A percentile compares a stretch with the other conserved stretches of the same genome.
Conservation (phyloP, 805 yeast genomes). For the Jamesozyma gamospora region DNA sequence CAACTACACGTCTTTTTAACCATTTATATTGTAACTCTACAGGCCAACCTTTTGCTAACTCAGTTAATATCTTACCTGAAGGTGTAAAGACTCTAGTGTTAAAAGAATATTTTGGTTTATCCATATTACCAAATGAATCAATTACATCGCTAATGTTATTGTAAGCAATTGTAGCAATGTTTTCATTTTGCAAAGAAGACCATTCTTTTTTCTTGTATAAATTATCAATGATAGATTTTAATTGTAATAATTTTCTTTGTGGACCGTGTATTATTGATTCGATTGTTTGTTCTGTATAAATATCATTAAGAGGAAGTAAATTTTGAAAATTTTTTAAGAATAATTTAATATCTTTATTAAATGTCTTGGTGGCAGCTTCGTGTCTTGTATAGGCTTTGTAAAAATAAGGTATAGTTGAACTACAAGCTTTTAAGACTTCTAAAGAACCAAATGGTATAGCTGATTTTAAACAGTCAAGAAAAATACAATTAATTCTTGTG, state of each 20-base stretch:
- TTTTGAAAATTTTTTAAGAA: slow-evolving; percentile 33
- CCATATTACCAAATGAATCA: slow-evolving; percentile 67
- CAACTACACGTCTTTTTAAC: slow-evolving; percentile 77
- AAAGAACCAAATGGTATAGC: slow-evolving; percentile 62
- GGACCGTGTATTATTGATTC: slow-evolving; percentile 60
- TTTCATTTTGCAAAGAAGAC: slow-evolving; percentile 14
- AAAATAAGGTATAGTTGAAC: slow-evolving; percentile 76
- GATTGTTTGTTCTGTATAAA: slow-evolving; percentile 41
- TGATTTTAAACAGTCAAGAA: slow-evolving; percentile 59
- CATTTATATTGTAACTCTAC: slow-evolving; percentile 77
- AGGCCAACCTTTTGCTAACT: slow-evolving; percentile 83
- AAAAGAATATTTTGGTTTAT: slow-evolving; percentile 35
- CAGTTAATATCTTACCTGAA: slow-evolving; percentile 79
- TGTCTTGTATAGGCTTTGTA: slow-evolving; percentile 89
- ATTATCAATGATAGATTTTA: slow-evolving; percentile 60
- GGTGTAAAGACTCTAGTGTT: slow-evolving; percentile 75
- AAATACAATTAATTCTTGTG: slow-evolving; percentile 77
- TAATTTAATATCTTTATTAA: slow-evolving; percentile 36
- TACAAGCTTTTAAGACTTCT: slow-evolving; percentile 74
- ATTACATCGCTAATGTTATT: slow-evolving; percentile 52
- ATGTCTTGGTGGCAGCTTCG: slow-evolving; percentile 78
- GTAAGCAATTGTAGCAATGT: slow-evolving; percentile 33
- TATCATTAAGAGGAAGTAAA: slow-evolving; percentile 20
- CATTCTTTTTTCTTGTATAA: slow-evolving; percentile 41
- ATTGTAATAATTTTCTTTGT: slow-evolving; percentile 52